Conservation (phyloP, 2,329 filamentous ascomycete species). For the Clarireedia sp. region DNA sequence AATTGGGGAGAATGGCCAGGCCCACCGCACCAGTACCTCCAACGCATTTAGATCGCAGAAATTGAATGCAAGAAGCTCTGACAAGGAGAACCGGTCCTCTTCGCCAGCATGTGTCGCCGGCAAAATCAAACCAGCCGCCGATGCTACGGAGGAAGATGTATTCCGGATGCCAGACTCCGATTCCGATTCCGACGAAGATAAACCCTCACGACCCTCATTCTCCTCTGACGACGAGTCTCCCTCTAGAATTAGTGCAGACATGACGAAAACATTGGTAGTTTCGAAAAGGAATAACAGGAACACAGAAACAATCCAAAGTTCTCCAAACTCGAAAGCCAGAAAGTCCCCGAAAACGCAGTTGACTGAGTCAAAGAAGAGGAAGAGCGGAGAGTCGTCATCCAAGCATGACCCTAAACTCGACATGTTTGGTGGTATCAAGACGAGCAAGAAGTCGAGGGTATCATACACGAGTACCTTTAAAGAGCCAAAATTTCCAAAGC, state of each 20-base stretch:
- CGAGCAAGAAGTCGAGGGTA: constrained; percentile 8
- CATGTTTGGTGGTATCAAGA: constrained; percentile 12
- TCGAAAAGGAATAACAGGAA: background rate
- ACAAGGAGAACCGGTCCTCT: background rate
- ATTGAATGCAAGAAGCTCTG: background rate
- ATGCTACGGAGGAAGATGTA: background rate
- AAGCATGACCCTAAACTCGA: constrained; percentile 14
- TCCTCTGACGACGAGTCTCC: constrained; percentile 4
- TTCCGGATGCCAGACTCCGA: constrained; percentile 1
- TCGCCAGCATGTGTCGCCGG: background rate
- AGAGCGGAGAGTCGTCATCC: constrained; percentile 6
- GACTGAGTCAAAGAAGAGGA: constrained; percentile 16
- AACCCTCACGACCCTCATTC: background rate
- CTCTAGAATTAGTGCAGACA: constrained; percentile 1
- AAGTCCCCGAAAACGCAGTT: background rate
- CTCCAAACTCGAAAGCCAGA: background rate
- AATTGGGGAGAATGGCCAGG: background rate
- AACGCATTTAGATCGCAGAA: background rate
- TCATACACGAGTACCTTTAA: constrained; percentile 1
- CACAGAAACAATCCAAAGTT: background rate
- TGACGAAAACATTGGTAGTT: constrained; percentile 1
- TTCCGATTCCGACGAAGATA: constrained; percentile 4
- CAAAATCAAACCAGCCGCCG: background rate
- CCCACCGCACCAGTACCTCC: background rate
- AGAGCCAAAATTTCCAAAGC: background rate